Evolutionary conservation across 2,329 filamentous ascomycete genomes (phyloP), one percentile per base, ranked within the genome.

Genomic region (Sordariomycetes sp.): DNA sequence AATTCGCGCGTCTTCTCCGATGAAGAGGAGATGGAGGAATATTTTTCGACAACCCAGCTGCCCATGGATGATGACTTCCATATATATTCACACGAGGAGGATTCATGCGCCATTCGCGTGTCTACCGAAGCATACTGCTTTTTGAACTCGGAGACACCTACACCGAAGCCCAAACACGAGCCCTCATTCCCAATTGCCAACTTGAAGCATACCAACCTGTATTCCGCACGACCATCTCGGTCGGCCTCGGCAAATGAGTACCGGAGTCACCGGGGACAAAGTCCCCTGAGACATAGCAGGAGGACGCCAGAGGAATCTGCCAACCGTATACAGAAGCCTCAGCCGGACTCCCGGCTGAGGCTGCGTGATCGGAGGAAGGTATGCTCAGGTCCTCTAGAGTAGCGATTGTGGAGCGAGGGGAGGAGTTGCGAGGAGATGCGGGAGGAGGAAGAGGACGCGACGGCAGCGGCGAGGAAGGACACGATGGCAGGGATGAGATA

Each of bases 261-360:
- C 24, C 36, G 48, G n/a, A 22, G 8, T 36, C 28, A 48, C 20
- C 20, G 20, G 10, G 42, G 55, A 15, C 32, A 28, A 48, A 56
- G 55, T 52, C 55, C 55, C 28, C 28, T 56, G 45, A 48, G 55
- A 36, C 17, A 32, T 48, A 36, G 42, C 55, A 56, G 55, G 34
- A 48, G 55, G 45, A 56, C 55, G 20, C 55, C 55, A 22, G 55
- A 56, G 24, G 55, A 56, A 20, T 50, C 55, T 36, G 34, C 10
- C 39, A 56, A 34, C 42, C 55, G 55, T n/a, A 56, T 56, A 56
- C 55, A 56, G 55, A 56, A 56, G 50, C 48, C 55, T 17, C 17
- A 17, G 15, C 36, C 45, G 32, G 48, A 52, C 12, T 51, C 48
- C 7, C 5, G 54, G 42, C 7, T 48, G 13, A 52, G 48, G 39